These are phyloP conservation scores for Ceratobasidium sp. DNA, from an alignment of 1,284 basidiomycete genomes.

Conservation along the genomic window DNA sequence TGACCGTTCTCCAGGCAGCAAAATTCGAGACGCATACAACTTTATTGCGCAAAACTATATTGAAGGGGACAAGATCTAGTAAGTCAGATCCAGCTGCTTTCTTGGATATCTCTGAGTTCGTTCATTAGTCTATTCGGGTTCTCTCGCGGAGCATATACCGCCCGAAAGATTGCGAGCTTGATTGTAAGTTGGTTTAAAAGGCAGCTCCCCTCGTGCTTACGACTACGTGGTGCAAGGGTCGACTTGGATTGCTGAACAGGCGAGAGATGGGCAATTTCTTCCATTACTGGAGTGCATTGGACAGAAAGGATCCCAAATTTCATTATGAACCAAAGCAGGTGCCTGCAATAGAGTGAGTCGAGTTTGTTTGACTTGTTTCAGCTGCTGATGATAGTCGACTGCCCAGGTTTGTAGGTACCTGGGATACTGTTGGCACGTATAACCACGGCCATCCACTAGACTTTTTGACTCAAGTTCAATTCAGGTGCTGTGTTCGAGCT, in stretches of 20 bases:
- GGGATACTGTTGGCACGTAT: slow-evolving; percentile 32
- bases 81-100: background rate
- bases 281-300: slow-evolving; percentile 5
- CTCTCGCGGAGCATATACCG: slow-evolving; percentile 44
- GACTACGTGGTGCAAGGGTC: background rate
- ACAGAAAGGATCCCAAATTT: background rate
- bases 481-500: background rate
- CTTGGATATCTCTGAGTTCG: no score
- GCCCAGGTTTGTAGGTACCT: slow-evolving; percentile 5
- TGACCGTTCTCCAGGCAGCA: slow-evolving; percentile 15
- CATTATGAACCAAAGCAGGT: background rate
- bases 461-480: background rate
- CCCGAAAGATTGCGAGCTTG: slow-evolving; percentile 40
- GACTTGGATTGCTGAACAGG: slow-evolving; percentile 33
- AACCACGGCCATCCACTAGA: no score
- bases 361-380: background rate
- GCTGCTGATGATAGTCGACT: background rate
- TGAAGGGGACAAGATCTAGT: slow-evolving; percentile 31
- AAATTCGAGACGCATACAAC: slow-evolving; percentile 45
- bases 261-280: slow-evolving; percentile 40
- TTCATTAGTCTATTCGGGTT: slow-evolving; percentile 38
- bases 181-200: slow-evolving; percentile 20
- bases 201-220: no score
- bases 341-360: background rate
- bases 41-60: slow-evolving; percentile 44